Evolutionary conservation across 306 rosid genomes (phyloP).

Genomic region (Prunus salicina): DNA sequence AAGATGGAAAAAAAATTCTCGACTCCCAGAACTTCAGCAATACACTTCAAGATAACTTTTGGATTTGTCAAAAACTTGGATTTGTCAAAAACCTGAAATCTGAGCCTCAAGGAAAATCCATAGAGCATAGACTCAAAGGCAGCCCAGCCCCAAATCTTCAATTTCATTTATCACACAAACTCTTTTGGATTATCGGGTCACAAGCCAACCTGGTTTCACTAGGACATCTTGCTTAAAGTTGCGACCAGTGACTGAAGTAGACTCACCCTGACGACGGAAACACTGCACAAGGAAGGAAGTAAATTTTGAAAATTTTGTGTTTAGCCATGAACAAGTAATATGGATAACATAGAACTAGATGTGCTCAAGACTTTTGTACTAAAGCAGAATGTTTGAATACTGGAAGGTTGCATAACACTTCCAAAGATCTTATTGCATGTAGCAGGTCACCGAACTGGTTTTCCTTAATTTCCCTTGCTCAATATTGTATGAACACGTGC

Average conservation of each 20-base stretch:
- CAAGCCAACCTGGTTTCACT: conserved; percentile 93
- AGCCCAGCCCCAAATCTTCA: not conserved
- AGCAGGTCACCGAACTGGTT: not conserved
- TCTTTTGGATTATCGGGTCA: conserved; percentile 47
- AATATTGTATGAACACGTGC: not conserved
- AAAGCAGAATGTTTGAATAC: not conserved
- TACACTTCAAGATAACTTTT: not conserved
- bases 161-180: conserved; percentile 5
- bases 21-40: not conserved
- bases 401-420: not conserved
- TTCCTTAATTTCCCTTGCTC: not conserved
- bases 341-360: not conserved
- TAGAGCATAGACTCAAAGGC: not conserved
- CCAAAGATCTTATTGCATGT: not conserved
- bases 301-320: conserved; percentile 1
- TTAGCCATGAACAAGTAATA: conserved; percentile 1
- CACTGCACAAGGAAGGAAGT: conserved; percentile 60
- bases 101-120: not conserved
- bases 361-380: not conserved
- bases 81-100: conserved; percentile 1
- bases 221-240: conserved; percentile 74
- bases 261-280: conserved; percentile 92
- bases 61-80: not conserved
- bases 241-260: conserved; percentile 87
- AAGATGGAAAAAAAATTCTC: not conserved